phyloP scores from a whole-genome alignment of 805 yeast genomes.

The Lipomyces lipofer region DNA sequence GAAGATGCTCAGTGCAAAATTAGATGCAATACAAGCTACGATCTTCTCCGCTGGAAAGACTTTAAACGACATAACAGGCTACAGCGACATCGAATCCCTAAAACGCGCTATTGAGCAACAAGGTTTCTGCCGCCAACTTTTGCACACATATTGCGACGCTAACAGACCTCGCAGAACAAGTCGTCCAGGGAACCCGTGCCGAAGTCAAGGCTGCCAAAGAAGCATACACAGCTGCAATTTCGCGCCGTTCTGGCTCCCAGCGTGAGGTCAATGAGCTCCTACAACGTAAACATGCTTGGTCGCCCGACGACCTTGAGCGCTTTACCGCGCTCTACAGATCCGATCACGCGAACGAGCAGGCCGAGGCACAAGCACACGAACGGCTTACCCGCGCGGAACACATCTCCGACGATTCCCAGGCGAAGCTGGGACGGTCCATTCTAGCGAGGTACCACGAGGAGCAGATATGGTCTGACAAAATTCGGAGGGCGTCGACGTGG shows the following conservation, averaged over 20 bases:
- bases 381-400: conserved; percentile 57
- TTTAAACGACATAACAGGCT: conserved; percentile 90
- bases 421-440: conserved; percentile 70
- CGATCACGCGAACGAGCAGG: conserved; percentile 71
- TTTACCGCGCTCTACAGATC: conserved; percentile 79
- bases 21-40: conserved; percentile 41
- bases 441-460: conserved; percentile 92
- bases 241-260: conserved; percentile 67
- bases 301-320: conserved; percentile 70
- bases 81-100: conserved; percentile 72
- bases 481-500: conserved; percentile 92
- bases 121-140: conserved; percentile 11
- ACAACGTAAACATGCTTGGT: conserved; percentile 84
- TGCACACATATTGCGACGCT: background rate
- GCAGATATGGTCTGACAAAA: conserved; percentile 97
- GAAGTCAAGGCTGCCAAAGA: conserved; percentile 52
- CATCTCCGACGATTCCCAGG: conserved; percentile 66
- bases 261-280: conserved; percentile 82
- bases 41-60: conserved; percentile 49
- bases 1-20: conserved; percentile 33
- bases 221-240: conserved; percentile 60
- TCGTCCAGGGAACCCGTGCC: conserved; percentile 51
- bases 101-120: conserved; percentile 57
- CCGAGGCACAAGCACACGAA: conserved; percentile 50
- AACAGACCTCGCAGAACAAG: conserved; percentile 48